phyloP scores from a whole-genome alignment of 2,329 filamentous ascomycete species.

The Coniochaeta pulveracea region DNA sequence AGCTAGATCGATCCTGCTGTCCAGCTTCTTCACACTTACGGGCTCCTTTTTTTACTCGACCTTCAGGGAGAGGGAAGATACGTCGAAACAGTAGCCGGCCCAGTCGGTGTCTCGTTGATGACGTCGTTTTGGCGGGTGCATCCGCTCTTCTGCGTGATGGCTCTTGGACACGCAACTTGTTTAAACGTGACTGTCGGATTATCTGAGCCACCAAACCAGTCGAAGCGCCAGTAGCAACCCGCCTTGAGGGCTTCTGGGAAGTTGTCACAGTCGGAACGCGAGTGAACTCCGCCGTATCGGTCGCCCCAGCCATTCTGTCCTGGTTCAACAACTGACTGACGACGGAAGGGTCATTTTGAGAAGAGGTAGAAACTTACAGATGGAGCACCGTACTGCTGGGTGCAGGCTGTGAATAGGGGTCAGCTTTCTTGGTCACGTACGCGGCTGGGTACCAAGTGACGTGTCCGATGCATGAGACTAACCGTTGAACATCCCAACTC shows the following conservation, averaged over 20 bases:
- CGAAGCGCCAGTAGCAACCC: conserved; percentile 53
- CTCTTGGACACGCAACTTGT: conserved; percentile 30
- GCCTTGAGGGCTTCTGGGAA: conserved; percentile 42
- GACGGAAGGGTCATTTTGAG: too few species aligned
- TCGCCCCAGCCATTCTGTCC: conserved; percentile 44
- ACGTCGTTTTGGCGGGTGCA: conserved; percentile 20
- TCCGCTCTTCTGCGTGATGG: conserved; percentile 19
- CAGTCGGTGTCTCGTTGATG: conserved; percentile 21
- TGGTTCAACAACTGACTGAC: too few species aligned
- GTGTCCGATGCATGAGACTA: too few species aligned
- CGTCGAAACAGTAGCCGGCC: conserved; percentile 15
- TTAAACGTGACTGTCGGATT: conserved; percentile 44
- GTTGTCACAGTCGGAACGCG: conserved; percentile 35
- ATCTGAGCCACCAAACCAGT: conserved; percentile 49
- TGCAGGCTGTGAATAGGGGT: conserved; percentile 17
- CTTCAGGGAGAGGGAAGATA: too few species aligned
- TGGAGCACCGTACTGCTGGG: conserved; percentile 30
- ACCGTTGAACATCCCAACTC: conserved; percentile 39
- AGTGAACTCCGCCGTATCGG: conserved; percentile 45
- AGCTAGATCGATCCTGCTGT: too few species aligned
- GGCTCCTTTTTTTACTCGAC: too few species aligned
- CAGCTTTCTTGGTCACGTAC: background rate
- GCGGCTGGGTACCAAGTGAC: conserved; percentile 12
- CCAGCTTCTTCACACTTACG: too few species aligned
- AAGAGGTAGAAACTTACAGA: too few species aligned